Evolutionary conservation across 805 yeast species (phyloP), one percentile per base, ranked within the genome.

Genomic region (Metschnikowia cubensis): DNA sequence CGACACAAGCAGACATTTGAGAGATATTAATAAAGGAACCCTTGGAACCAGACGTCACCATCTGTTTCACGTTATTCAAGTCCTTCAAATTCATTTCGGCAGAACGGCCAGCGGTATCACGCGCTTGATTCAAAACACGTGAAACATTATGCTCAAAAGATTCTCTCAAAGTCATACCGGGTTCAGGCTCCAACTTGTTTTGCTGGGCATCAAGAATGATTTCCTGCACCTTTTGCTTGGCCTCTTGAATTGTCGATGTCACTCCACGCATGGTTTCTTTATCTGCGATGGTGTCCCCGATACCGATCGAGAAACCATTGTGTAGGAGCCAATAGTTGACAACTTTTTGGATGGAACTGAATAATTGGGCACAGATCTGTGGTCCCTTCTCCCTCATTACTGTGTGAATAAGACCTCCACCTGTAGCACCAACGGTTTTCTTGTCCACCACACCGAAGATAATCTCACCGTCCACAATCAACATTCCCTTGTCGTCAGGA

Each of bases 1-100:
- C 99, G 29, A 94, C 99, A 86, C 99, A 94, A 10, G 99, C 99
- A 37, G 97, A 90, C 99, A 94, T 94, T 75, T 91, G 98, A 21
- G 99, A 96, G 68, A 94, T 94, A 69, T 94, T 94, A 70, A 94
- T 94, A 70, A 92, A 94, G 14, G 99, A 94, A 78, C 99, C 99
- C 73, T 94, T 94, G 32, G 99, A 94, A 64, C 99, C 99, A 13
- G 99, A 94, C 57, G 92, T 86, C 45, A 94, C 99, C 99, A 94
- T 94, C 77, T 94, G 99, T 68, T 94, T 94, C 59, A 94, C 99
- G 64, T 92, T 92, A 67, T 94, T 94, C 58, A 86, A 77, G 63
- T 91, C 96, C 67, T 91, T 92, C 76, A 94, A 82, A 64, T 91
- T 89, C 71, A 90, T 86, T 76, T 95, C 99, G 3, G 99, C 98